A percentile compares a stretch with the other conserved stretches of the same genome.
phyloP scores from a whole-genome alignment of 176 grass and related monocot species.

The Paspalum notatum region DNA sequence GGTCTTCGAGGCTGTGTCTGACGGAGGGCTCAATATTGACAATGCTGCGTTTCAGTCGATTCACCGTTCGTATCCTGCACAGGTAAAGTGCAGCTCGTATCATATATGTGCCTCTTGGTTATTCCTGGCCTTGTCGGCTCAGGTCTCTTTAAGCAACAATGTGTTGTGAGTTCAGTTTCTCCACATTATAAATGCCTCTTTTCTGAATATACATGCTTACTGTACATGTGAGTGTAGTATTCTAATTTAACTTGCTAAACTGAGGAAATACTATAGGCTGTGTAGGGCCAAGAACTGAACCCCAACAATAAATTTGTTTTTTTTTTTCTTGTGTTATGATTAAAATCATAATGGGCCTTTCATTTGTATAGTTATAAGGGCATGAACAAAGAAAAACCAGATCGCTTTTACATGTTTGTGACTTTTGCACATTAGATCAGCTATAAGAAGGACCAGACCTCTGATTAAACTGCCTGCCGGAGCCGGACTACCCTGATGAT shows the following conservation, averaged over 20 bases:
- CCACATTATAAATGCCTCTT: not conserved
- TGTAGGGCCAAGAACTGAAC: not conserved
- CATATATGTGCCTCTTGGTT: constrained; percentile 14
- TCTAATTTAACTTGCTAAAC: not conserved
- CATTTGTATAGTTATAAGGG: not conserved
- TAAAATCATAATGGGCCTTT: not conserved
- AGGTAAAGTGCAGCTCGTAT: constrained; percentile 49
- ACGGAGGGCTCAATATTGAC: constrained; percentile 56
- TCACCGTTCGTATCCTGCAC: constrained; percentile 47
- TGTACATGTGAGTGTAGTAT: not conserved
- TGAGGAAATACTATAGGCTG: not conserved
- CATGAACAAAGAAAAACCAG: not conserved
- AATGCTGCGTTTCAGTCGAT: constrained; percentile 25
- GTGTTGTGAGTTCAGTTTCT: not conserved
- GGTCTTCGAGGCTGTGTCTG: constrained; percentile 59
- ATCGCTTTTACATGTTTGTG: not conserved
- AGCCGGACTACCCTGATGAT: not conserved
- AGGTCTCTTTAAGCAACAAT: not conserved
- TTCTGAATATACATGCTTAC: not conserved
- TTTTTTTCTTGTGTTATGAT: not conserved
- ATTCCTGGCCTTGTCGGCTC: not conserved
- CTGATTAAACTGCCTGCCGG: not conserved
- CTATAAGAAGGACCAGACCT: not conserved
- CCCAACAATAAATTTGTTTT: not conserved
- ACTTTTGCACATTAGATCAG: not conserved